These are phyloP conservation scores for Phytophthora meadii DNA, from an alignment of 352 stramenopile genomes.

Conservation along the genomic window DNA sequence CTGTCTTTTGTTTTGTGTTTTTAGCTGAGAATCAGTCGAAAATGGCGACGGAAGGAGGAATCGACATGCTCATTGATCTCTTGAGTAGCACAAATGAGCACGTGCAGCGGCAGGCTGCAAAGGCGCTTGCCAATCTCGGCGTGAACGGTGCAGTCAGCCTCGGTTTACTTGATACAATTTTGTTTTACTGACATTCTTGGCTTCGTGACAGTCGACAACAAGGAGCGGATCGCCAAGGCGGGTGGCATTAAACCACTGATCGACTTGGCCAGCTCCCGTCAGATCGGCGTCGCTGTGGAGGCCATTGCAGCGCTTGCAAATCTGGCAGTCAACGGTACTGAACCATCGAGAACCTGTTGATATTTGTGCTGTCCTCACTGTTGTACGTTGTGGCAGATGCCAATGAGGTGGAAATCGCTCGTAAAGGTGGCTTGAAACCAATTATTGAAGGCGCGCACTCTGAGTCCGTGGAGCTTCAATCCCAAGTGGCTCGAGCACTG, in stretches of 20 bases:
- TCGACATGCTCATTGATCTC: conserved; percentile 95
- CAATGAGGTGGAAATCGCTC: conserved; percentile 93
- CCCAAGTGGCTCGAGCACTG: conserved; percentile 90
- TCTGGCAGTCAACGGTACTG: conserved; percentile 92
- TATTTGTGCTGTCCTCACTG: not conserved
- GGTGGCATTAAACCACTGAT: conserved; percentile 91
- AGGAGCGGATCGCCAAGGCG: conserved; percentile 91
- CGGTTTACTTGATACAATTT: too few relatives aligned
- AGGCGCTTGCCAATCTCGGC: conserved; percentile 94
- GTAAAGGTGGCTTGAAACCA: conserved; percentile 86
- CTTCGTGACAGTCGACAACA: conserved; percentile 85
- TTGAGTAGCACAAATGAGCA: conserved; percentile 86
- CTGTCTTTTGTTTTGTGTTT: not conserved
- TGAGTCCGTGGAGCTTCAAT: conserved; percentile 87
- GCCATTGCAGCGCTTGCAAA: conserved; percentile 95
- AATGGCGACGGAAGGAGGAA: conserved; percentile 93
- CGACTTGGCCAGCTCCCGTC: conserved; percentile 77
- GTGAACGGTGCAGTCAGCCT: conserved; percentile 75
- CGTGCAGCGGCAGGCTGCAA: conserved; percentile 93
- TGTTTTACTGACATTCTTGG: not conserved
- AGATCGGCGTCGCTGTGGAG: conserved; percentile 89
- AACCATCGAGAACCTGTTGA: not conserved
- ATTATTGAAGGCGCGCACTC: conserved; percentile 90
- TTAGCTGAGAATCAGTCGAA: conserved; percentile 93
- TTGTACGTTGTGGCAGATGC: conserved; percentile 61